Evolutionary conservation across 1,139 yeast genomes (phyloP), one percentile per base, ranked within the genome.

Genomic region (Pichia sp.): DNA sequence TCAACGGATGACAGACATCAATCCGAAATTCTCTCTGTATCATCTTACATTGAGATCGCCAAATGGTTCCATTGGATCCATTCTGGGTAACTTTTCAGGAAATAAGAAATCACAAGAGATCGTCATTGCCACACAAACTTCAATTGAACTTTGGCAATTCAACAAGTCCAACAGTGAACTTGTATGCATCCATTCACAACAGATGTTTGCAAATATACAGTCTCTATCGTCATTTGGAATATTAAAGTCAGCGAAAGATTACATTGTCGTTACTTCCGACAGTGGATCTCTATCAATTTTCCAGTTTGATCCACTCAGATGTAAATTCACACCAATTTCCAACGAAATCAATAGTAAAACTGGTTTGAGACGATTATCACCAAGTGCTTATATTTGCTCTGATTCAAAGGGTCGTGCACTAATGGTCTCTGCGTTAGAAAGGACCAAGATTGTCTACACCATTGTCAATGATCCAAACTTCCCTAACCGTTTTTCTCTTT

Each of bases 351-450:
- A 72, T 50, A 74, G 79, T 30, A 82, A 86, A 51, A 70, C 83
- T 21, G 95, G 95, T 0, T 63, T 87, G 27, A 64, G 93, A 36
- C 63, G 95, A 45, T 61, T 77, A 1, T 67, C 83, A 1, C 95
- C 96, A 0, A 94, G 94, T 1, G 75, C 77, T 38, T 79, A 76
- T 45, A 53, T 87, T n/a, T 73, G 78, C 0, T 72, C 76, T 1
- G 96, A 88, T 52, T 80, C 87, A 0, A 69, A 72, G 38, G 78
- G 78, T 22, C 62, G 96, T 39, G 87, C 94, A 4, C 55, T 79
- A 2, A 62, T 86, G 66, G 52, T 82, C 1, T 71, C 81, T 1
- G 84, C 94, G 0, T 59, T 87, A 11, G 96, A 88, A 53, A 72
- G 71, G 45, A 75, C 73, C 49, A 84, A 83, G 51, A 59, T 84